phyloP scores from a whole-genome alignment of 2,329 filamentous ascomycete species.

The Hymenoscyphus occultus region DNA sequence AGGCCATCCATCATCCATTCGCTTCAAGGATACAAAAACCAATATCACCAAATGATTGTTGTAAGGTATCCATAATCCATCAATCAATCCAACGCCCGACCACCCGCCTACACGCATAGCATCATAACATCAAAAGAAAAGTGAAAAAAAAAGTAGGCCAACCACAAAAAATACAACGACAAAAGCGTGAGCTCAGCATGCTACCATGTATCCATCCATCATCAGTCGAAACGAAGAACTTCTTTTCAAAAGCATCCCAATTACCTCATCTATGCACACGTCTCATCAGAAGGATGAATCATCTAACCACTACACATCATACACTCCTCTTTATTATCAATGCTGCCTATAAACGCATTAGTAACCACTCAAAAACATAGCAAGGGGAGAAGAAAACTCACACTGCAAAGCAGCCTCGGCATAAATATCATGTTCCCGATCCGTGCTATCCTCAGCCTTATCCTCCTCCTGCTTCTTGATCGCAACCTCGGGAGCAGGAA shows the following conservation, averaged over 20 bases:
- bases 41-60: no score
- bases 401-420: conserved; percentile 88
- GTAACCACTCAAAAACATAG: conserved; percentile 31
- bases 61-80: no score
- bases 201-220: conserved; percentile 27
- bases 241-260: neutral
- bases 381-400: conserved; percentile 45
- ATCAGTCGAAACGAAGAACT: conserved; percentile 14
- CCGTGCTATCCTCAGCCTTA: conserved; percentile 62
- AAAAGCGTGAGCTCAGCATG: conserved; percentile 30
- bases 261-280: neutral
- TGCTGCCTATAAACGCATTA: conserved; percentile 62
- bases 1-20: no score
- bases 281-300: neutral
- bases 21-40: no score
- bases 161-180: conserved; percentile 14
- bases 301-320: conserved; percentile 91
- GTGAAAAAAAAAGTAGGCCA: neutral
- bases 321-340: conserved; percentile 93
- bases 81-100: no score
- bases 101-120: no score
- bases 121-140: neutral
- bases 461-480: conserved; percentile 69
- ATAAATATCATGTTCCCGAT: conserved; percentile 88
- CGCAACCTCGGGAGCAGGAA: conserved; percentile 54